Conservation (phyloP, 2,329 filamentous ascomycete genomes). For the Cytospora chrysosperma region DNA sequence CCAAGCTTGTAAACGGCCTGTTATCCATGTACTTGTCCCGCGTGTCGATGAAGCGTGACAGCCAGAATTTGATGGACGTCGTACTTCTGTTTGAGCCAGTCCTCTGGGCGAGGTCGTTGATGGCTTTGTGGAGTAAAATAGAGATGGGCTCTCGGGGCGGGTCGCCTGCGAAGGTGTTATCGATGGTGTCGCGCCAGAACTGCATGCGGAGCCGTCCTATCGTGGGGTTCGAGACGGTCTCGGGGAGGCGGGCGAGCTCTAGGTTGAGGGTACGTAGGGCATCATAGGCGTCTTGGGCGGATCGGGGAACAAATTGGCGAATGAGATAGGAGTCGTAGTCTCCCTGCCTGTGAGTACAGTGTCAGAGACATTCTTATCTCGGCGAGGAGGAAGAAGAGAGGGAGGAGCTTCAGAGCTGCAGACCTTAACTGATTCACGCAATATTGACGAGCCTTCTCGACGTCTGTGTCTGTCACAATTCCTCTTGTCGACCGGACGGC, state of each 20-base stretch:
- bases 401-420: slow-evolving; percentile 10
- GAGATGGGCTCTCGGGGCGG: slow-evolving; percentile 92
- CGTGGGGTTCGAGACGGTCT: slow-evolving; percentile 82
- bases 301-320: slow-evolving; percentile 76
- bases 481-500: slow-evolving; percentile 30
- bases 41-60: slow-evolving; percentile 74
- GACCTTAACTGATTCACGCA: slow-evolving; percentile 55
- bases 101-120: slow-evolving; percentile 57
- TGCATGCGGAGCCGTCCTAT: slow-evolving; percentile 88
- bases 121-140: slow-evolving; percentile 72
- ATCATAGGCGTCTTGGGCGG: slow-evolving; percentile 78
- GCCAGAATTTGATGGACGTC: slow-evolving; percentile 67
- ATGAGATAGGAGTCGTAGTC: slow-evolving; percentile 88
- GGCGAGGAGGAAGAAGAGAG: neutral
- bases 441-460: slow-evolving; percentile 53
- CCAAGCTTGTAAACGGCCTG: slow-evolving; percentile 72
- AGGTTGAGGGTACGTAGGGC: slow-evolving; percentile 91
- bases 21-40: slow-evolving; percentile 83
- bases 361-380: neutral
- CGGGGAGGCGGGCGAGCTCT: slow-evolving; percentile 85
- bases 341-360: slow-evolving; percentile 61
- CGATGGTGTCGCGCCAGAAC: slow-evolving; percentile 88
- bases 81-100: slow-evolving; percentile 40
- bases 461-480: slow-evolving; percentile 51
- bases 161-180: slow-evolving; percentile 70